phyloP scores from a whole-genome alignment of 2,329 filamentous ascomycete genomes.

The Dryadomyces sulphureus region DNA sequence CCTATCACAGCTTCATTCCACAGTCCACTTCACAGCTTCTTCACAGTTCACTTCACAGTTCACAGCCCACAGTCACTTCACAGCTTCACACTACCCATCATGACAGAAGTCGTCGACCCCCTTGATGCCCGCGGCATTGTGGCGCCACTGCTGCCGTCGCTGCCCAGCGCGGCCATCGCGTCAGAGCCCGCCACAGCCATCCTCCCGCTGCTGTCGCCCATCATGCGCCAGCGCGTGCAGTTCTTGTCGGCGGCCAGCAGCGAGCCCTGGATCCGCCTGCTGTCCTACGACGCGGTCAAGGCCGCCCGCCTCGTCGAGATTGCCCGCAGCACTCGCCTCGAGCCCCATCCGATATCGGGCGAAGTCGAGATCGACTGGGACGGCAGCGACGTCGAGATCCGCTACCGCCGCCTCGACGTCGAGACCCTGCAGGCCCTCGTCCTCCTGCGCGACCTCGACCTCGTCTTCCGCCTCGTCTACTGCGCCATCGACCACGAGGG shows the following conservation, averaged over 20 bases:
- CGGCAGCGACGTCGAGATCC: constrained; percentile 39
- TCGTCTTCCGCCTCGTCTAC: constrained; percentile 55
- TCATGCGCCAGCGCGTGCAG: constrained; percentile 50
- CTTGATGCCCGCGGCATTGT: constrained; percentile 35
- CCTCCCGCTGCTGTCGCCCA: constrained; percentile 47
- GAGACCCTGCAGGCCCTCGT: constrained; percentile 62
- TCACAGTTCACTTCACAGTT: background rate
- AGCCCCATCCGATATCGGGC: constrained; percentile 69
- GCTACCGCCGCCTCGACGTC: constrained; percentile 54
- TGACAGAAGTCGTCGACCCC: constrained; percentile 20
- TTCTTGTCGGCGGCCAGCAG: constrained; percentile 43
- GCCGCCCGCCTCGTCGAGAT: constrained; percentile 44
- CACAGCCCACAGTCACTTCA: background rate
- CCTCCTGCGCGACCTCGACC: constrained; percentile 38
- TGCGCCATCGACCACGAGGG: constrained; percentile 50
- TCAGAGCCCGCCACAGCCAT: constrained; percentile 40
- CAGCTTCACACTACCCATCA: background rate
- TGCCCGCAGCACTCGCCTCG: constrained; percentile 47
- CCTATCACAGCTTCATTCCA: background rate
- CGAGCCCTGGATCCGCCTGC: constrained; percentile 59
- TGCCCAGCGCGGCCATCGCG: constrained; percentile 44
- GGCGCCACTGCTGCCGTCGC: constrained; percentile 41
- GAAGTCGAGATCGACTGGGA: constrained; percentile 64
- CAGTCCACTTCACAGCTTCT: background rate
- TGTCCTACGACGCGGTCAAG: constrained; percentile 51